A percentile compares a stretch with the other conserved stretches of the same genome.
Evolutionary conservation across 176 grass and related monocot species (phyloP).

Genomic region (Dendrocalamus sinicus): DNA sequence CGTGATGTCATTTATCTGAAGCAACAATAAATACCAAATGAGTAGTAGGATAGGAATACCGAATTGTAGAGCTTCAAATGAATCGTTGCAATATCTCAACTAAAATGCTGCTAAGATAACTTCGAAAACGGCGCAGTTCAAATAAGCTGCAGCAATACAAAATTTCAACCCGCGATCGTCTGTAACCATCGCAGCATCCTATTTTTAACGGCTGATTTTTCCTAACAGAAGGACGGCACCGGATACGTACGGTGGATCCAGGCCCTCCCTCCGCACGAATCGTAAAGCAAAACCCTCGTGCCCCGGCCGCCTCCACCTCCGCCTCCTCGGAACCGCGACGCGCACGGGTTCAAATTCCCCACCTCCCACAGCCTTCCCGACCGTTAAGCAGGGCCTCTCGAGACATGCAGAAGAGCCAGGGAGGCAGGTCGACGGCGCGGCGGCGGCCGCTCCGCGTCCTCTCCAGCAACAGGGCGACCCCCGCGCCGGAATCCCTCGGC

Average conservation of each 20-base stretch:
- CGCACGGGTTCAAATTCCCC: slow-evolving; percentile 32
- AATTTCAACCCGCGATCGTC: neutral
- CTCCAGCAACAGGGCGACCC: slow-evolving; percentile 48
- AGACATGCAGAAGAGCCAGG: slow-evolving; percentile 59
- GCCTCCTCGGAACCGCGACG: neutral
- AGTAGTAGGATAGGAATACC: no score
- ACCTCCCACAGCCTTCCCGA: slow-evolving; percentile 28
- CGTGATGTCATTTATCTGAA: neutral
- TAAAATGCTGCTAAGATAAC: neutral
- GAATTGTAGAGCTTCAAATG: neutral
- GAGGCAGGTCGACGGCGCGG: slow-evolving; percentile 54
- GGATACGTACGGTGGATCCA: neutral
- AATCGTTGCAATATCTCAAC: neutral
- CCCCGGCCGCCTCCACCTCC: neutral
- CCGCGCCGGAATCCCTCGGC: slow-evolving; percentile 25
- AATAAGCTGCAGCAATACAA: neutral
- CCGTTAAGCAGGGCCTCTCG: slow-evolving; percentile 36
- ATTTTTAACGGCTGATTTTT: neutral
- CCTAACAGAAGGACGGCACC: neutral
- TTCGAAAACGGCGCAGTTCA: neutral
- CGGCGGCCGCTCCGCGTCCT: slow-evolving; percentile 56
- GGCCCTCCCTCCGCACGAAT: neutral
- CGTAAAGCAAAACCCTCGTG: neutral
- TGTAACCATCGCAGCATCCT: neutral
- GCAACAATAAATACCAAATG: neutral